These are phyloP conservation scores for Solanum rostratum DNA, from an alignment of 257 asterid species.

Conservation along the genomic window DNA sequence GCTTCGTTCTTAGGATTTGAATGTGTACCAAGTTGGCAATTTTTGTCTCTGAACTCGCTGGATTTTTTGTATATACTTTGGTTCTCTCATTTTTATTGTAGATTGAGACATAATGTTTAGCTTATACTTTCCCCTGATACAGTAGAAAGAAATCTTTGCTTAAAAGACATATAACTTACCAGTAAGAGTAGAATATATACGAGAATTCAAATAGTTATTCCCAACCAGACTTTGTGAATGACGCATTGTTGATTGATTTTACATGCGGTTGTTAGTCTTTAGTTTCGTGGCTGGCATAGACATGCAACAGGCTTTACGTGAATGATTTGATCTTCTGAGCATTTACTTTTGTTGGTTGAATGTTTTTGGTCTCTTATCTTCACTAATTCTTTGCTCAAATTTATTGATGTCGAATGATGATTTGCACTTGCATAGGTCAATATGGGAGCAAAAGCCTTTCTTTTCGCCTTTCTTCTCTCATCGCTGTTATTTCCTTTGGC, in stretches of 20 bases:
- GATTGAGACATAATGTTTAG: neutral
- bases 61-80: neutral
- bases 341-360: neutral
- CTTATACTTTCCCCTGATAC: neutral
- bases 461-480: conserved; percentile 24
- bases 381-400: neutral
- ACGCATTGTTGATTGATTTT: neutral
- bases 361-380: neutral
- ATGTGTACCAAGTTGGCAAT: neutral
- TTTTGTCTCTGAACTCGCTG: neutral
- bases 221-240: neutral
- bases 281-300: neutral
- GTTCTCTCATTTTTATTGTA: neutral
- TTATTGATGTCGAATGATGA: neutral
- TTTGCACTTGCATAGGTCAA: conserved; percentile 23
- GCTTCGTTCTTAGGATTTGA: neutral
- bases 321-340: neutral
- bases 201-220: neutral
- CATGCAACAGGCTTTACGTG: neutral
- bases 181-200: neutral
- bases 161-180: neutral
- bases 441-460: conserved; percentile 36
- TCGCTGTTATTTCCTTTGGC: conserved; percentile 30
- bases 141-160: neutral
- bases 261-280: neutral